Evolutionary conservation across 352 stramenopile species (phyloP).

Genomic region (Globisporangium carolinianum): DNA sequence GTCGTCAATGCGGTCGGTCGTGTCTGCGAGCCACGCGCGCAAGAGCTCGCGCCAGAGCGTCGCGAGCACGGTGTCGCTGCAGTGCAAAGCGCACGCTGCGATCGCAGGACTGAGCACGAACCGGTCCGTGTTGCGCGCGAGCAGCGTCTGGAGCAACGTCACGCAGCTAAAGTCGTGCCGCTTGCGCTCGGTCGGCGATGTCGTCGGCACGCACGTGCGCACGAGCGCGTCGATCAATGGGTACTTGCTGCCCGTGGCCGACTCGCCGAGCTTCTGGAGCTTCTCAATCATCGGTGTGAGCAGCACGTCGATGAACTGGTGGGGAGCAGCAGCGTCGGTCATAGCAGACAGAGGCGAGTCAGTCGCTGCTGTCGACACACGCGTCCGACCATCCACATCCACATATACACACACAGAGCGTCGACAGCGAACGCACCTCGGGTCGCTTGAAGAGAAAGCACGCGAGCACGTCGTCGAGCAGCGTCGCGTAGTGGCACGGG

Average conservation of each 20-base stretch:
- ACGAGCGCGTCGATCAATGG: conserved; percentile 61
- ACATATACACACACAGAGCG: not conserved
- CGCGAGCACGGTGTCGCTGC: conserved; percentile 43
- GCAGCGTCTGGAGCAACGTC: conserved; percentile 63
- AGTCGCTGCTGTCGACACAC: not conserved
- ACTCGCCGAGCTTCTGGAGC: conserved; percentile 56
- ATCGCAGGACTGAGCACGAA: conserved; percentile 75
- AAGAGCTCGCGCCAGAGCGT: conserved; percentile 45
- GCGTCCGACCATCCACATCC: not conserved
- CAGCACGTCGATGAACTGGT: conserved; percentile 46
- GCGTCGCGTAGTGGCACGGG: conserved; percentile 69
- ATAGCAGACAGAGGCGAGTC: not conserved
- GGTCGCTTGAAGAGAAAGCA: conserved; percentile 73
- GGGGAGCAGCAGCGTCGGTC: not conserved
- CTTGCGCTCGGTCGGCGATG: conserved; percentile 4
- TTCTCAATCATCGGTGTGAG: conserved; percentile 67
- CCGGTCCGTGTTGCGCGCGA: conserved; percentile 71
- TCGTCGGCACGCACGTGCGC: conserved; percentile 21
- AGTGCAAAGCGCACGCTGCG: conserved; percentile 45
- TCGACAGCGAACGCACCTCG: conserved; percentile 20
- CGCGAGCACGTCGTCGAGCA: conserved; percentile 76
- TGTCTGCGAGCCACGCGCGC: conserved; percentile 4
- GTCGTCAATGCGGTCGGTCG: not conserved
- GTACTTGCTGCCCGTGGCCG: conserved; percentile 48
- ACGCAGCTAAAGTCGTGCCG: conserved; percentile 63